A percentile compares a stretch with the other conserved stretches of the same genome.
Conservation (phyloP, 2,329 filamentous ascomycete genomes). For the Stachybotrys chlorohalonatus region DNA sequence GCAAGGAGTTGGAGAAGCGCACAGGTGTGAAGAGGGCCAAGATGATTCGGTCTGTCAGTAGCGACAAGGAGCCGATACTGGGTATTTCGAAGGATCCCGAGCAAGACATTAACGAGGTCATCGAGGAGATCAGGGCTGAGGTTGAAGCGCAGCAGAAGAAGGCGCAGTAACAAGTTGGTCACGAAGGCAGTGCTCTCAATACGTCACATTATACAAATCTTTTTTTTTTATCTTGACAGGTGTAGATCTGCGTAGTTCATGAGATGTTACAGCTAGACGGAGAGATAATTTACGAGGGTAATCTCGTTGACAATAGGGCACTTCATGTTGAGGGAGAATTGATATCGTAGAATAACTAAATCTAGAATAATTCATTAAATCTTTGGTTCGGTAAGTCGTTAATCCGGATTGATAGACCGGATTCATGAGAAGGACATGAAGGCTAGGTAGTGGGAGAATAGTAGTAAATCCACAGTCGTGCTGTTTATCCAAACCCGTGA, state of each 20-base stretch:
- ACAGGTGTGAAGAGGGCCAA: constrained; percentile 34
- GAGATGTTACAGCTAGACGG: too few species aligned
- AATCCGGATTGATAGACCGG: neutral
- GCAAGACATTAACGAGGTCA: constrained; percentile 66
- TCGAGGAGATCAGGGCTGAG: constrained; percentile 65
- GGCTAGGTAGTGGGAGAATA: constrained; percentile 1
- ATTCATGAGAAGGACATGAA: constrained; percentile 9
- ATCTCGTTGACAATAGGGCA: too few species aligned
- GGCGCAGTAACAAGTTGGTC: neutral
- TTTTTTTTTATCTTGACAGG: too few species aligned
- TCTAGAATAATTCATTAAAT: neutral
- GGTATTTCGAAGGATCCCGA: constrained; percentile 73
- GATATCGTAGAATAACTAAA: neutral
- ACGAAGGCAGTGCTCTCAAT: too few species aligned
- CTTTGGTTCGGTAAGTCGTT: neutral
- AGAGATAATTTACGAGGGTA: too few species aligned
- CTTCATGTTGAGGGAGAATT: neutral
- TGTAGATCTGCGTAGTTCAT: too few species aligned
- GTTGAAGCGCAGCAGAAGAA: constrained; percentile 43
- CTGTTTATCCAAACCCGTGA: neutral
- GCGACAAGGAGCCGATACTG: constrained; percentile 58
- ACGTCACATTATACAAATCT: too few species aligned
- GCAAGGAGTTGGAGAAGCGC: constrained; percentile 49
- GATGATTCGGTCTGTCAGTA: constrained; percentile 41
- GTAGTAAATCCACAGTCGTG: neutral